Percentiles rank a stretch among this genome's conserved stretches.
These are phyloP conservation scores for Calonectria naviculata DNA, from an alignment of 2,329 filamentous ascomycete genomes.

Conservation along the genomic window DNA sequence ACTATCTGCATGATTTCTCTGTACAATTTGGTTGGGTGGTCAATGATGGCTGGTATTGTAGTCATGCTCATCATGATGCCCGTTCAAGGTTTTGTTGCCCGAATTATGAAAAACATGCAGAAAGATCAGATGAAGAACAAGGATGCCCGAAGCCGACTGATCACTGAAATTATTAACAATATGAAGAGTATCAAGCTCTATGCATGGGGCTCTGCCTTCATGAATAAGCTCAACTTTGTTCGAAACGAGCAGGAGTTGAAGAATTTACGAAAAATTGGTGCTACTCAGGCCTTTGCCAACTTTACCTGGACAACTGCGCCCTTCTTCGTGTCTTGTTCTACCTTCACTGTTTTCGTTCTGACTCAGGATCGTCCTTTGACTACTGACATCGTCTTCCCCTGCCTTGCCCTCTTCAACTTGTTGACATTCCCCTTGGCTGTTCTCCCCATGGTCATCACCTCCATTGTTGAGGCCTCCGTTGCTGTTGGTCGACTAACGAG, in stretches of 20 bases:
- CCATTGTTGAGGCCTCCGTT: conserved; percentile 95
- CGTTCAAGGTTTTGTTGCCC: conserved; percentile 90
- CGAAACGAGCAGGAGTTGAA: conserved; percentile 96
- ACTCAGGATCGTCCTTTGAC: conserved; percentile 84
- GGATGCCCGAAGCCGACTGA: conserved; percentile 89
- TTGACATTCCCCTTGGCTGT: conserved; percentile 95
- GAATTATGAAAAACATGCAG: conserved; percentile 93
- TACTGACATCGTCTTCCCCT: conserved; percentile 96
- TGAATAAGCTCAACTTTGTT: conserved; percentile 96
- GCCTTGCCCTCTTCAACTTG: conserved; percentile 91
- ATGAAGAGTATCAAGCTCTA: conserved; percentile 99
- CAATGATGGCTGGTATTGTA: conserved; percentile 94
- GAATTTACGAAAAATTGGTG: conserved; percentile 95
- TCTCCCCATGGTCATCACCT: conserved; percentile 96
- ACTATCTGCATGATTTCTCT: conserved; percentile 94
- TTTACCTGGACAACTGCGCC: conserved; percentile 99
- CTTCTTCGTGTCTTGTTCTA: conserved; percentile 96
- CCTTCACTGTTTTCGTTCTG: conserved; percentile 93
- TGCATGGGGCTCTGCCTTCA: conserved; percentile 96
- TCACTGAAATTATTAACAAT: conserved; percentile 98
- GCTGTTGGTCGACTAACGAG: conserved; percentile 87
- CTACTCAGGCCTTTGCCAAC: conserved; percentile 92
- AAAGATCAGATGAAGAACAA: conserved; percentile 99
- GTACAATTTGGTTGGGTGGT: conserved; percentile 93
- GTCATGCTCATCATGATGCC: conserved; percentile 99